These are phyloP conservation scores for Colletotrichum costaricense DNA, from an alignment of 2,329 filamentous ascomycete species.

Conservation along the genomic window DNA sequence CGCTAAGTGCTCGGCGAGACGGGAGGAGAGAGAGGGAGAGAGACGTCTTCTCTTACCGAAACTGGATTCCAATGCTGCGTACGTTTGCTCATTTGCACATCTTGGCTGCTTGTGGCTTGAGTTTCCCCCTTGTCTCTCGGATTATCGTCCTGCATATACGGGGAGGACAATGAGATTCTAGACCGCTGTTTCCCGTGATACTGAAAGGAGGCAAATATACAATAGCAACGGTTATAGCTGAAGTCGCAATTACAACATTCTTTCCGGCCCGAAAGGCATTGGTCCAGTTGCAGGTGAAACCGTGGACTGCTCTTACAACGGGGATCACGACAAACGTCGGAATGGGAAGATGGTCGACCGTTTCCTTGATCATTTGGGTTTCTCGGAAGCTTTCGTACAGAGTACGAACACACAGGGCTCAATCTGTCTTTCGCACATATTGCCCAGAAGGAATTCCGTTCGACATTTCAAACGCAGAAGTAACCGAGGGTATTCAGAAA, in stretches of 20 bases:
- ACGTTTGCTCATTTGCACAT: background rate
- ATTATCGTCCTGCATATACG: background rate
- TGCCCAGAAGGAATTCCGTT: background rate
- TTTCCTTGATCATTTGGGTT: background rate
- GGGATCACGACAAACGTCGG: background rate
- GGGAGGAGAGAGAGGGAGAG: background rate
- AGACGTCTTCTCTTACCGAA: background rate
- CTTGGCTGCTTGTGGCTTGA: background rate
- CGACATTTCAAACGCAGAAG: background rate
- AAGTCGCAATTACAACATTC: background rate
- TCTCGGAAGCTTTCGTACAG: slow-evolving; percentile 5
- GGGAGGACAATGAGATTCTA: background rate
- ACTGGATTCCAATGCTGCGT: background rate
- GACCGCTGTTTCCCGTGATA: background rate
- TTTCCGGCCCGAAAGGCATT: background rate
- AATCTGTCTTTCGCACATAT: background rate
- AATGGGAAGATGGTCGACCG: background rate
- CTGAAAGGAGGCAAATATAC: background rate
- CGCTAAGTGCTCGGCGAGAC: background rate
- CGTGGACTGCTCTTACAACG: background rate
- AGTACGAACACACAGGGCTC: background rate
- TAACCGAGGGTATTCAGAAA: background rate
- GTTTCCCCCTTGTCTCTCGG: background rate
- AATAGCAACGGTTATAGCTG: background rate
- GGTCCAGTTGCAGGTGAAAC: background rate